Evolutionary conservation across 2,329 filamentous ascomycete species (phyloP), one percentile per base, ranked within the genome.

Genomic region (Pyricularia grisea): DNA sequence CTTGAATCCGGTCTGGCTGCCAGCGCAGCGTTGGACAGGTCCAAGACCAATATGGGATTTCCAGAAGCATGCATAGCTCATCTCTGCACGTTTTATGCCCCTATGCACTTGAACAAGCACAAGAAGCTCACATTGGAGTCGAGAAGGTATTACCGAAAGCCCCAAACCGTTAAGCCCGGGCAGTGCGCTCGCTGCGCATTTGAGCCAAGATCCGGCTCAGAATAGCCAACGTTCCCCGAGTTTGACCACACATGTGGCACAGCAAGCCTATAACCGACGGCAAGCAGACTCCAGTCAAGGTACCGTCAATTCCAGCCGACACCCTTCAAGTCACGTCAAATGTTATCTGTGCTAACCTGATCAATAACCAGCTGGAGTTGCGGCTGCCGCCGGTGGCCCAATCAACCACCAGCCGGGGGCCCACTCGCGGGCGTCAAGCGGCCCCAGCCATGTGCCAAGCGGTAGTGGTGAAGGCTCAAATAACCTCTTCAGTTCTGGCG

Each of bases 101-200:
- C 1, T 50, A 33, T 27, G 11, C 66, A 28, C 50, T 30, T 55
- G 1, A 27, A n/a, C n/a, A 31, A 25, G 42, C 33, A 30, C 66
- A 9, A 20, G 50, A 67, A 67, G 66, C 66, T 67, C 50, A 67
- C 55, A n/a, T 61, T 50, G 27, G 20, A 60, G 23, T 67, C 23
- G 23, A 60, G 30, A 87, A 68, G 85, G 82, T 70, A 91, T 97
- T 81, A 95, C 91, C 3, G 93, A 97, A 78, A 96, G 92, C 72
- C 93, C 93, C 0, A 96, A 94, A 76, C 90, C 93, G 4, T 82
- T 97, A 60, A 93, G 90, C 70, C 90, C 91, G n/a, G 74, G 71
- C 0, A 84, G 84, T 23, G 82, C 79, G 76, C 84, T 76, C 76
- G 83, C 25, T 82, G 90, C 87, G 72, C 78, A 84, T 20, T 78